phyloP scores from a whole-genome alignment of 495 filamentous ascomycete species.

The Podospora tetraspora region DNA sequence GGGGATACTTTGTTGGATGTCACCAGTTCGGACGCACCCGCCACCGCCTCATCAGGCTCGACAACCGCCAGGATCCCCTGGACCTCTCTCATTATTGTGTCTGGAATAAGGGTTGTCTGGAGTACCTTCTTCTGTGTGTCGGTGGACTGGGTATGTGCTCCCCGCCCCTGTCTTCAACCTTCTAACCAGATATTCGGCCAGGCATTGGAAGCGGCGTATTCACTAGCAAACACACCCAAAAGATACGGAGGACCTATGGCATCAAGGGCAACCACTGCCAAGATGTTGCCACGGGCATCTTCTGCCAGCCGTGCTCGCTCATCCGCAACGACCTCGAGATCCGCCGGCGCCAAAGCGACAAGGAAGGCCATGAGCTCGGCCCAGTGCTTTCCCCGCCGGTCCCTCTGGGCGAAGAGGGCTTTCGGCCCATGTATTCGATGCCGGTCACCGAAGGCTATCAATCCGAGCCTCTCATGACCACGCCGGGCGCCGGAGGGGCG shows the following conservation, averaged over 20 bases:
- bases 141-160: constrained; percentile 15
- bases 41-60: constrained; percentile 17
- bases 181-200: background rate
- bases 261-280: constrained; percentile 20
- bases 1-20: constrained; percentile 23
- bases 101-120: constrained; percentile 21
- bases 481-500: background rate
- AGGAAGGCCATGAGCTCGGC: constrained; percentile 4
- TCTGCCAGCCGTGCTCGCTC: constrained; percentile 28
- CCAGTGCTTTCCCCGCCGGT: constrained; percentile 8
- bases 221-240: constrained; percentile 18
- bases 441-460: constrained; percentile 13
- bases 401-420: constrained; percentile 21
- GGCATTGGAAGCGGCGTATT: constrained; percentile 28
- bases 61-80: constrained; percentile 14
- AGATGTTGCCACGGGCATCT: constrained; percentile 24
- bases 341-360: constrained; percentile 19
- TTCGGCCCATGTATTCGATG: constrained; percentile 20
- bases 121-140: constrained; percentile 18
- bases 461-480: constrained; percentile 21
- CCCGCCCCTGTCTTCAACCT: background rate
- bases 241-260: constrained; percentile 22
- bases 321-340: constrained; percentile 25
- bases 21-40: constrained; percentile 22
- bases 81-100: constrained; percentile 19